Evolutionary conservation across 176 grass and related monocot genomes (phyloP).

Genomic region (Microstegium vimineum): DNA sequence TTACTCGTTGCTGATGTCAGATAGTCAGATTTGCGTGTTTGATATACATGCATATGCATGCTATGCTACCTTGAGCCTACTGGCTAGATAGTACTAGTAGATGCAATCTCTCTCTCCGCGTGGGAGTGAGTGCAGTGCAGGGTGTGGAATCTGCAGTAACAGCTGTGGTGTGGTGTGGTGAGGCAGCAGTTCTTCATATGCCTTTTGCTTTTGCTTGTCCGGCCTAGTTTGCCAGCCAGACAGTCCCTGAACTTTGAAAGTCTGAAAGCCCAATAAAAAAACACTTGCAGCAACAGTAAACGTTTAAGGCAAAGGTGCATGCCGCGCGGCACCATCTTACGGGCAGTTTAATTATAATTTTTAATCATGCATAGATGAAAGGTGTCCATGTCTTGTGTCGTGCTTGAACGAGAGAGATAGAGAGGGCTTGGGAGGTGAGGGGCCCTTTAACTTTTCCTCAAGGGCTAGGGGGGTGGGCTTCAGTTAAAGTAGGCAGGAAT

Average conservation of each 20-base stretch:
- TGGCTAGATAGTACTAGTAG: background rate
- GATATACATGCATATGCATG: constrained; percentile 8
- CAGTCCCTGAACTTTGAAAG: constrained; percentile 29
- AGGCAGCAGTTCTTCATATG: constrained; percentile 28
- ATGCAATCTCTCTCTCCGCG: constrained; percentile 12
- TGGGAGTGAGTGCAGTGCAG: constrained; percentile 39
- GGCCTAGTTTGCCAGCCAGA: constrained; percentile 24
- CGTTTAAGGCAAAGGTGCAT: constrained; percentile 20
- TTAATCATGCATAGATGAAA: constrained; percentile 35
- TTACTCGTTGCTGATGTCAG: constrained; percentile 1
- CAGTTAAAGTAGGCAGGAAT: constrained; percentile 88
- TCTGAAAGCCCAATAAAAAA: constrained; percentile 28
- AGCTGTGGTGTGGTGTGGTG: constrained; percentile 41
- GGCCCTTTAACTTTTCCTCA: constrained; percentile 80
- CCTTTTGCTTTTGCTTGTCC: constrained; percentile 52
- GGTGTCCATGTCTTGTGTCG: constrained; percentile 16
- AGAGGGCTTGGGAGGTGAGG: constrained; percentile 11
- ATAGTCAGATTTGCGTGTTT: constrained; percentile 4
- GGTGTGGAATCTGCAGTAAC: constrained; percentile 61
- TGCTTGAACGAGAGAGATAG: constrained; percentile 21
- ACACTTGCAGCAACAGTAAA: constrained; percentile 13
- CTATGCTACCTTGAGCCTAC: constrained; percentile 3
- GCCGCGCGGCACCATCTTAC: constrained; percentile 34
- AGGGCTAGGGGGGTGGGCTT: constrained; percentile 45
- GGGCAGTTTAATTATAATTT: constrained; percentile 4